These are phyloP conservation scores for Amesomyces nigricolor DNA, from an alignment of 2,329 filamentous ascomycete genomes.

Conservation along the genomic window DNA sequence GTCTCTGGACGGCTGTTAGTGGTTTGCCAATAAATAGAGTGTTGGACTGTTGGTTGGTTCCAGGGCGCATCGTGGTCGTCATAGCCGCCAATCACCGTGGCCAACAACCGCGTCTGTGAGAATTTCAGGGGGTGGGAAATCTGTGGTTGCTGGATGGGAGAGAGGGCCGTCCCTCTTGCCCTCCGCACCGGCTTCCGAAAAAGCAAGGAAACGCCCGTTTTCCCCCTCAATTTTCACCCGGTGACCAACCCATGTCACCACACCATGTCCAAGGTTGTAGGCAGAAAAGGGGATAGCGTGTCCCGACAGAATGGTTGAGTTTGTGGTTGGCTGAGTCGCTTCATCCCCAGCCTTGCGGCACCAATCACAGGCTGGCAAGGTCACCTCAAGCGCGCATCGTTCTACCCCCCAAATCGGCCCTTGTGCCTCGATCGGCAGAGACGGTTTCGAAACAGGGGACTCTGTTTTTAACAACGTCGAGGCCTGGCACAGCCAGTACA, in stretches of 20 bases:
- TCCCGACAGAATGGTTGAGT: conserved; percentile 11
- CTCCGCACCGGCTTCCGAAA: neutral
- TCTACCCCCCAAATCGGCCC: conserved; percentile 2
- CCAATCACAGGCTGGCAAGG: conserved; percentile 7
- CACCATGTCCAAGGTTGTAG: neutral
- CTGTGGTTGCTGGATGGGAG: neutral
- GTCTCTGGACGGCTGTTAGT: conserved; percentile 5
- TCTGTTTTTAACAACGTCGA: conserved; percentile 11
- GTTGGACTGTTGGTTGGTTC: conserved; percentile 3
- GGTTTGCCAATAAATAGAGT: neutral
- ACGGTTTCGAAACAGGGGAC: conserved; percentile 15
- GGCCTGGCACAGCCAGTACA: neutral
- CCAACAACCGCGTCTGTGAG: conserved; percentile 14
- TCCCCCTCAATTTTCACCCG: neutral
- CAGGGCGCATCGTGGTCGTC: neutral
- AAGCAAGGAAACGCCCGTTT: neutral
- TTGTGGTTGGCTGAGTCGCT: neutral
- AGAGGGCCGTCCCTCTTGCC: neutral
- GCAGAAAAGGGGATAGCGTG: conserved; percentile 1
- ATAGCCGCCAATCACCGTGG: conserved; percentile 8
- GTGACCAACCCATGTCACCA: no score
- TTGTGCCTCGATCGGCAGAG: conserved; percentile 15
- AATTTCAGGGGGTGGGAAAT: neutral
- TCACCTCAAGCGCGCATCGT: neutral
- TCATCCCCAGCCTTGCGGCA: neutral